A percentile compares a stretch with the other conserved stretches of the same genome.
Conservation (phyloP, 345 rosid genomes). For the Alliaria petiolata region DNA sequence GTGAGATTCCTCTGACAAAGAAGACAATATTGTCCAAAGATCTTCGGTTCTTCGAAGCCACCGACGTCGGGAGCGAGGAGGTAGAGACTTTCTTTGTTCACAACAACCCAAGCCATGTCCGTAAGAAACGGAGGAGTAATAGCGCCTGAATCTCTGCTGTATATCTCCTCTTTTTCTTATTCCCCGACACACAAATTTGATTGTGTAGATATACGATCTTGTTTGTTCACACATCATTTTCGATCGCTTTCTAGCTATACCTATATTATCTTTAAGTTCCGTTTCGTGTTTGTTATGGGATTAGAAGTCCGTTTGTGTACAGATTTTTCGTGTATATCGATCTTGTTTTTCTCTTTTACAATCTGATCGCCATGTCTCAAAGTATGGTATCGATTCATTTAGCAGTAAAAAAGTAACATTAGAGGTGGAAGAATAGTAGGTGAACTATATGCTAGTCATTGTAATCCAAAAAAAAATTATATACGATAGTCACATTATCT, state of each 20-base stretch:
- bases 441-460: background rate
- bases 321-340: background rate
- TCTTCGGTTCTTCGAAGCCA: slow-evolving; percentile 33
- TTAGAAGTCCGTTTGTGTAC: background rate
- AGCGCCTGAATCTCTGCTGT: slow-evolving; percentile 16
- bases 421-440: background rate
- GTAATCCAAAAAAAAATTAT: too few species aligned
- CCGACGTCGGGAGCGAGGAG: slow-evolving; percentile 31
- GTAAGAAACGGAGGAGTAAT: slow-evolving; percentile 26
- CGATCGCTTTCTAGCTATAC: slow-evolving; percentile 18
- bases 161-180: background rate
- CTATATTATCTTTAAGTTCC: background rate
- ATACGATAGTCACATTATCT: too few species aligned
- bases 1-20: slow-evolving; percentile 24
- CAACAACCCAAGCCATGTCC: slow-evolving; percentile 10
- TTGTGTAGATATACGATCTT: background rate
- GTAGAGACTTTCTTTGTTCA: slow-evolving; percentile 34
- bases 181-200: background rate
- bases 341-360: background rate
- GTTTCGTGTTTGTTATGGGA: background rate
- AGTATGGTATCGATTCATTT: background rate
- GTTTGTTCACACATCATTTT: background rate
- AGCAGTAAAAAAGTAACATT: background rate
- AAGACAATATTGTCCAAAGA: slow-evolving; percentile 28
- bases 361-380: background rate